Percentiles rank a stretch among this genome's conserved stretches.
Evolutionary conservation across 2,329 filamentous ascomycete genomes (phyloP).

Genomic region (Stemphylium beticola): DNA sequence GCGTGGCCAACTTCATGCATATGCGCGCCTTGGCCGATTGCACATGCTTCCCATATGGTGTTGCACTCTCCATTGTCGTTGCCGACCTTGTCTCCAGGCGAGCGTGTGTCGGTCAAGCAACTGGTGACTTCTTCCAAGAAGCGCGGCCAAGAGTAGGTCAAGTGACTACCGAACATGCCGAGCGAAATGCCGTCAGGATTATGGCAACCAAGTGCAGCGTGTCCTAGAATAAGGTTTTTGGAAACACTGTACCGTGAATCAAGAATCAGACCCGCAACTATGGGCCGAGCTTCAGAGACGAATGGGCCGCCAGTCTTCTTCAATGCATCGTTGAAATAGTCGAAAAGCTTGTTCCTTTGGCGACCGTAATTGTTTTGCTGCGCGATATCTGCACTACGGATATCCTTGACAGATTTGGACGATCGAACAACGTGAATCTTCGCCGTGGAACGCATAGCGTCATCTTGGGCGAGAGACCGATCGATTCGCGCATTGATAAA

Average conservation of each 20-base stretch:
- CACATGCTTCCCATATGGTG: conserved; percentile 55
- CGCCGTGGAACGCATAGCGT: conserved; percentile 33
- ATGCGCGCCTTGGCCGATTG: conserved; percentile 49
- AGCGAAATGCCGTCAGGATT: conserved; percentile 33
- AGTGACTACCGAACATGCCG: conserved; percentile 36
- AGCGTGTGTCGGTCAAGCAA: conserved; percentile 43
- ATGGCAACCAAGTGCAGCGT: conserved; percentile 36
- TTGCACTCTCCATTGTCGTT: conserved; percentile 48
- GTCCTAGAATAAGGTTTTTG: conserved; percentile 29
- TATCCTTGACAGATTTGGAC: conserved; percentile 30
- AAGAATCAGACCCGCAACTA: conserved; percentile 42
- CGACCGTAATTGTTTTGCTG: conserved; percentile 28
- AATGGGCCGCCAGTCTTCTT: conserved; percentile 34
- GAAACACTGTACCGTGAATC: conserved; percentile 36
- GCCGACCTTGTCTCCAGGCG: conserved; percentile 45
- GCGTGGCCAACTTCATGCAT: conserved; percentile 49
- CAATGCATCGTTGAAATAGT: conserved; percentile 34
- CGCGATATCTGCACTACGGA: conserved; percentile 25
- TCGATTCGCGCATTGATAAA: conserved; percentile 24
- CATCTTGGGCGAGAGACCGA: conserved; percentile 16
- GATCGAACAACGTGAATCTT: conserved; percentile 37
- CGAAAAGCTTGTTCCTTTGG: conserved; percentile 20
- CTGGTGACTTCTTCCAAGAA: conserved; percentile 37
- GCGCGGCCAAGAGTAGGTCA: conserved; percentile 40
- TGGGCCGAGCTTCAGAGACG: conserved; percentile 25